Conservation (phyloP, 2,329 filamentous ascomycete species). For the Akanthomyces lecanii region DNA sequence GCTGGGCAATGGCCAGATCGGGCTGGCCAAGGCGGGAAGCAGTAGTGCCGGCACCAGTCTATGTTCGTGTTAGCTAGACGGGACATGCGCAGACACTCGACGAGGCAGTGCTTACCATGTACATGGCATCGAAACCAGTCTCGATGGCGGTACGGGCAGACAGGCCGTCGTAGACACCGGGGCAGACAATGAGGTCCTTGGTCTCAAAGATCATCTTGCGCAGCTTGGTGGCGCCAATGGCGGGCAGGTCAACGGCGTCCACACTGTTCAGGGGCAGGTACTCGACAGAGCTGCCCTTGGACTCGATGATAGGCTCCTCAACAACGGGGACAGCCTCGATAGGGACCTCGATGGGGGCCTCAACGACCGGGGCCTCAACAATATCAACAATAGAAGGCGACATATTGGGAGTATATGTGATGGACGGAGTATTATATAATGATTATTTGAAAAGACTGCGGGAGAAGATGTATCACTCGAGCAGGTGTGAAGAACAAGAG, state of each 20-base stretch:
- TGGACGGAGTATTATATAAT: not conserved
- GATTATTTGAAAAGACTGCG: not conserved
- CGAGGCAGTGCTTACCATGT: conserved; percentile 52
- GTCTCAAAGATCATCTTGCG: conserved; percentile 38
- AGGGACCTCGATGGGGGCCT: conserved; percentile 1
- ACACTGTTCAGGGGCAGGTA: conserved; percentile 18
- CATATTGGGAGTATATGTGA: conserved; percentile 4
- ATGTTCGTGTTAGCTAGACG: not conserved
- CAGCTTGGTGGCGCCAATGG: conserved; percentile 33
- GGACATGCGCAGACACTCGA: not conserved
- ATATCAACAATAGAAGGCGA: conserved; percentile 12
- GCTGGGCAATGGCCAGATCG: conserved; percentile 58
- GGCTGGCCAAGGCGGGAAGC: conserved; percentile 59
- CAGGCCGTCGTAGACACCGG: conserved; percentile 66
- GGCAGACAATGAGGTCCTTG: conserved; percentile 50
- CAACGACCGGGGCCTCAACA: conserved; percentile 10
- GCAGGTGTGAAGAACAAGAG: not conserved
- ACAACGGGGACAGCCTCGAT: not conserved
- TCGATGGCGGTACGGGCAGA: conserved; percentile 59
- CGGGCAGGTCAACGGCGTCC: conserved; percentile 18
- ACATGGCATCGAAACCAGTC: conserved; percentile 58
- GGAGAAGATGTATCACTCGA: not conserved
- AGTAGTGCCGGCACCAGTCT: conserved; percentile 61
- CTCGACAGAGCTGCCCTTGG: conserved; percentile 15
- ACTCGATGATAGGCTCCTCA: conserved; percentile 8